Conservation (phyloP, 345 rosid species). For the Aegle marmelos region DNA sequence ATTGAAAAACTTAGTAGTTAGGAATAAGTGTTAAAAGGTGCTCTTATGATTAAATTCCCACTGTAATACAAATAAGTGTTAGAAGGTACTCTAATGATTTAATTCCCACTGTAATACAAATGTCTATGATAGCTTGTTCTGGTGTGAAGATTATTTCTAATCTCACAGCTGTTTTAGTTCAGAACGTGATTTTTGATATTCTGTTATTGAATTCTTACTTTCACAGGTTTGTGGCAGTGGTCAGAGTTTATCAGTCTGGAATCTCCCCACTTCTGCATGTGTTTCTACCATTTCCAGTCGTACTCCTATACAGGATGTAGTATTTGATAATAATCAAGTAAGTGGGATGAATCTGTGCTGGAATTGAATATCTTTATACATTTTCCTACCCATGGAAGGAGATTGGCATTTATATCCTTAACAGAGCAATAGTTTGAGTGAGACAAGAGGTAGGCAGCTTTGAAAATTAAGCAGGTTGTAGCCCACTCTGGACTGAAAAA, state of each 20-base stretch:
- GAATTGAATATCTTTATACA: neutral
- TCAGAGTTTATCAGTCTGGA: conserved; percentile 68
- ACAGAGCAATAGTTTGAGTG: neutral
- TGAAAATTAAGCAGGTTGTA: neutral
- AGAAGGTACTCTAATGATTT: neutral
- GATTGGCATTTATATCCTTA: neutral
- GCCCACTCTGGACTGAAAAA: neutral
- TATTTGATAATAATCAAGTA: conserved; percentile 78
- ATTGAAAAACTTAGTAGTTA: neutral
- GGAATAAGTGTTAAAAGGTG: neutral
- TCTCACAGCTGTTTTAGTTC: neutral
- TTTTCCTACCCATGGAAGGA: neutral
- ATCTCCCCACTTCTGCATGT: conserved; percentile 80
- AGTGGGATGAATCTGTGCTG: conserved; percentile 19
- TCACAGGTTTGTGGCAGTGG: conserved; percentile 79
- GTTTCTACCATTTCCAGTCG: conserved; percentile 47
- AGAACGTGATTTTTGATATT: neutral
- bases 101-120: neutral
- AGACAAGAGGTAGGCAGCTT: neutral
- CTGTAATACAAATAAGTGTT: neutral
- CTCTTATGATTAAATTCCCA: neutral
- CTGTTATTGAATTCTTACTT: conserved; percentile 7
- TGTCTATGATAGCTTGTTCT: neutral
- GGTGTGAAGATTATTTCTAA: neutral
- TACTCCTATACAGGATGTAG: conserved; percentile 66